Base-by-base conservation (phyloP, 352 stramenopile genomes). In the Plasmopara viticola region DNA sequence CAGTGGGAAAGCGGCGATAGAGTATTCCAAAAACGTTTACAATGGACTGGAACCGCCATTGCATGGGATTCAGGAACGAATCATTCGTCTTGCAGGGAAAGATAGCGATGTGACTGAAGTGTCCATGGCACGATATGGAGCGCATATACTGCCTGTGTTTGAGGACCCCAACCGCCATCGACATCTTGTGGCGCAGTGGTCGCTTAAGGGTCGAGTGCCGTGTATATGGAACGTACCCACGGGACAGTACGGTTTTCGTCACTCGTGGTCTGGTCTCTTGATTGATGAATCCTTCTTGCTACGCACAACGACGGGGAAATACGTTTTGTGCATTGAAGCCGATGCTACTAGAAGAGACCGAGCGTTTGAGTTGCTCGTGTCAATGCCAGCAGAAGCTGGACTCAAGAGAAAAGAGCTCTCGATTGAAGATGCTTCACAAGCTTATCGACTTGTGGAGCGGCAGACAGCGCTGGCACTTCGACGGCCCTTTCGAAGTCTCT, bases 91-190 rank as follows among this genome's bases (percentile, higher is more conserved):
- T 31, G 70, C 72, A 6, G 75, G 75, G 0, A 60, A 73, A 37
- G 67, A 66, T 5, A 86, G 70, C 18, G 73, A 84, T 37, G 73
- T 81, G n/a, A 84, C 75, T 0, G 75, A 86, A 41, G 72, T 86
- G 25, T 86, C 75, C 0, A 86, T 86, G 75, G 64, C 54, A 12
- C 57, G 75, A 4, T 86, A 86, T 50, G 75, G 72, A 20, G 72
- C 68, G 14, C 75, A 86, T 48, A 86, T 86, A 14, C 44, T 86
- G 14, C 75, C 75, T 6, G 72, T 86, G 14, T 84, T 78, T 48
- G 73, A 86, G 45, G 60, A 74, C 39, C 72, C 70, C 14, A 41
- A 54, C 7, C 60, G 74, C 47, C 74, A 71, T 40, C 68, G 69
- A 3, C 66, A 84, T 43, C 62, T 84, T 4, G 61, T 86, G 9